Evolutionary conservation across 257 asterid species (phyloP).

Genomic region (Solanum megistacrolobum): DNA sequence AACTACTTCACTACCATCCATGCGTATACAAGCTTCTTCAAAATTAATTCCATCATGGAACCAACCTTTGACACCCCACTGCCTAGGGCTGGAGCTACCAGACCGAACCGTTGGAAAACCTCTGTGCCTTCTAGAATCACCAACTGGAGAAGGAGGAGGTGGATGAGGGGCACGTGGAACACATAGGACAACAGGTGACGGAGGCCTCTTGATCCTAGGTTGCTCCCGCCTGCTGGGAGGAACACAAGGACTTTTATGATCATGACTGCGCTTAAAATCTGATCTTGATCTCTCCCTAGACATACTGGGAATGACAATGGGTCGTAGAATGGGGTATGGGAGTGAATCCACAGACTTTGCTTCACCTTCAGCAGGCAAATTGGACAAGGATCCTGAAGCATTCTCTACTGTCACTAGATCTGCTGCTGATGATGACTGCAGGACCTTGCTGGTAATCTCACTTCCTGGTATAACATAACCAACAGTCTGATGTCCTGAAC

Average conservation of each 20-base stretch:
- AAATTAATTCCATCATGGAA: slow-evolving; percentile 79
- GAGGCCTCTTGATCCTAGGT: slow-evolving; percentile 92
- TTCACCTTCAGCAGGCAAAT: slow-evolving; percentile 64
- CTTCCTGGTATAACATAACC: slow-evolving; percentile 87
- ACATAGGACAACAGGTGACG: slow-evolving; percentile 97
- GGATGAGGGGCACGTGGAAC: slow-evolving; percentile 97
- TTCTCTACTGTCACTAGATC: slow-evolving; percentile 72
- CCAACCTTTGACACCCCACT: slow-evolving; percentile 99
- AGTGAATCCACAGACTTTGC: slow-evolving; percentile 69
- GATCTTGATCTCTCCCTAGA: slow-evolving; percentile 89
- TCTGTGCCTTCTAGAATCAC: slow-evolving; percentile 82
- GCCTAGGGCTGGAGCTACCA: slow-evolving; percentile 99
- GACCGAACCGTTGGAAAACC: slow-evolving; percentile 96
- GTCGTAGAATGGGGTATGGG: slow-evolving; percentile 90
- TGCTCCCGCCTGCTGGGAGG: slow-evolving; percentile 86
- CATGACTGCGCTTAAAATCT: slow-evolving; percentile 69
- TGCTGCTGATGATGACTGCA: slow-evolving; percentile 66
- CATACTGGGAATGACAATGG: slow-evolving; percentile 88
- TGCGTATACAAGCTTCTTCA: slow-evolving; percentile 74
- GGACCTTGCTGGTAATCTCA: slow-evolving; percentile 72
- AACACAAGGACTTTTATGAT: slow-evolving; percentile 90
- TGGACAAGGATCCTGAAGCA: slow-evolving; percentile 59
- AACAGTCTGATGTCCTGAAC: slow-evolving; percentile 58
- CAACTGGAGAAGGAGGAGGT: slow-evolving; percentile 95
- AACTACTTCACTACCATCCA: slow-evolving; percentile 86